Base-by-base conservation (phyloP, 495 filamentous ascomycete genomes). In the Sporormia fimetaria region DNA sequence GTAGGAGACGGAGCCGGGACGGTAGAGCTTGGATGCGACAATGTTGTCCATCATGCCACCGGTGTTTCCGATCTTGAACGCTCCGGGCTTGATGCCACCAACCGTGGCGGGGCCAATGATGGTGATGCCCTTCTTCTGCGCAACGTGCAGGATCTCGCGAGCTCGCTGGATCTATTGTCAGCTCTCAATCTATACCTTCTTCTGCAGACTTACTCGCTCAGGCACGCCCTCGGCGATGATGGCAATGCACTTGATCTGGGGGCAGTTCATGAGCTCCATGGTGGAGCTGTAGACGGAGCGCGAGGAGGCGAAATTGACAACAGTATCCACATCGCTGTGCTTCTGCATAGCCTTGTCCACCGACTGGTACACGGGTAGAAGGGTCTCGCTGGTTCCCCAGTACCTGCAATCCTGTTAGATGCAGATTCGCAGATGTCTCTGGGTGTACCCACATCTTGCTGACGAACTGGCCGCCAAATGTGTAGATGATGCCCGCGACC, bases 1-100 rank as follows among this genome's bases (percentile, higher is more conserved):
- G 63, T 98, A 98, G 57, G 83, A 90, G 48, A 98, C 87, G 37
- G 92, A 96, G 54, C 90, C 90, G 67, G 84, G 85, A 66, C 90
- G 90, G 78, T 98, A 98, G 36, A 98, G 84, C 78, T 96, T 98
- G 66, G 92, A 96, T 53, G 90, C 87, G 44, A 98, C 90, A 57
- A 98, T 98, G 75, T 98, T 98, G 76, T 98, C 90, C 90, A 98
- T 98, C 90, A 98, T 98, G 66, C 90, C 90, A 76, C 90, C 90
- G 49, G 90, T 98, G 75, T 98, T 98, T 65, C 90, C 90, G 50
- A 98, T 98, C 78, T 96, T 98, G 78, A 83, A 98, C 59, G 82
- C 80, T 66, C 90, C 92, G 45, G 90, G 90, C 76, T 98, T 98
- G 73, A 98, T 95, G 58, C 90, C 90, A 76, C 90, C 90, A 48